Percentiles rank a stretch among this genome's conserved stretches.
These are phyloP conservation scores for Elaeagnus macrophylla DNA, from an alignment of 306 rosid genomes.

Conservation along the genomic window DNA sequence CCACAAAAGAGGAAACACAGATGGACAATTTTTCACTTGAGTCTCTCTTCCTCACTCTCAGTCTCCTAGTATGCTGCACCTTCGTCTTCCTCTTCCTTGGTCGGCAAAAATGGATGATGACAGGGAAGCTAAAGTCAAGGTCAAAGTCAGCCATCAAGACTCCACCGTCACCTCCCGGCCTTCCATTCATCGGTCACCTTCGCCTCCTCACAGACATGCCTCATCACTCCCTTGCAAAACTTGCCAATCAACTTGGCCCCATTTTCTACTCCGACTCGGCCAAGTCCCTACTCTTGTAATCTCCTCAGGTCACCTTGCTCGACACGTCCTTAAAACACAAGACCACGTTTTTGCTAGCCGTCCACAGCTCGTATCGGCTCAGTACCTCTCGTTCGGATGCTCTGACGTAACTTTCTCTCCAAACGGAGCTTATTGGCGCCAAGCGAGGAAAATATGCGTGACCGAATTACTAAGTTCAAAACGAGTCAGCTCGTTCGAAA, in stretches of 20 bases:
- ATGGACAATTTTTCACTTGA: conserved; percentile 10
- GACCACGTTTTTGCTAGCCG: conserved; percentile 28
- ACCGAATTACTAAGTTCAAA: conserved; percentile 28
- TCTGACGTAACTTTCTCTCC: conserved; percentile 37
- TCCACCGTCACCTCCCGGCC: conserved; percentile 29
- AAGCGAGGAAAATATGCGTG: conserved; percentile 28
- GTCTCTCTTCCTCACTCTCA: background rate
- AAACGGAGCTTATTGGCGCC: conserved; percentile 40
- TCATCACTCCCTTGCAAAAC: conserved; percentile 14
- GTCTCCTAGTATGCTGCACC: background rate
- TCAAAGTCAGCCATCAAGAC: background rate
- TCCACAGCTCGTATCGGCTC: conserved; percentile 27
- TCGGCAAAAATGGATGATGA: background rate
- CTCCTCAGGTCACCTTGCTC: conserved; percentile 28
- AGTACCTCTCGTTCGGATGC: too few relatives aligned
- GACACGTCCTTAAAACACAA: conserved; percentile 28
- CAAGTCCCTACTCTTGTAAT: conserved; percentile 24
- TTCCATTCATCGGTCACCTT: too few relatives aligned
- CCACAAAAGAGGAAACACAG: background rate
- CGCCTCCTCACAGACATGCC: conserved; percentile 19
- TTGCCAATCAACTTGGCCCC: conserved; percentile 30
- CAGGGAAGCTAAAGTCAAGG: background rate
- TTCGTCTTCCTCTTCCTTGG: conserved; percentile 4
- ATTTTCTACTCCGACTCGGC: conserved; percentile 29
- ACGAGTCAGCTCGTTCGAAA: conserved; percentile 23